phyloP scores from a whole-genome alignment of 2,329 filamentous ascomycete species.

The Thelonectria discophora region DNA sequence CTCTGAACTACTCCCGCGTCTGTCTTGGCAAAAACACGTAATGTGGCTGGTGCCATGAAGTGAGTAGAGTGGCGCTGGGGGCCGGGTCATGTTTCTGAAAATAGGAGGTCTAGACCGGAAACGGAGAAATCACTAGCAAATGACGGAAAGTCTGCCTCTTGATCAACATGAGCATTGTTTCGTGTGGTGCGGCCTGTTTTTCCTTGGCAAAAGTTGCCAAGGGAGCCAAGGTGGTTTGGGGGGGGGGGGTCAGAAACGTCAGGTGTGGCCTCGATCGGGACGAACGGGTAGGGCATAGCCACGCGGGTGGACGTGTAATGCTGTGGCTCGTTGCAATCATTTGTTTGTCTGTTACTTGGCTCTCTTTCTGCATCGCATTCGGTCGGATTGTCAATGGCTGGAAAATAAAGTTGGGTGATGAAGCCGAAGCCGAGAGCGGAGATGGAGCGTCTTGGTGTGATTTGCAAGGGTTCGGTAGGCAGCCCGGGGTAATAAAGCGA shows the following conservation, averaged over 20 bases:
- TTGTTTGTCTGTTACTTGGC: not conserved
- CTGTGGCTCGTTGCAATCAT: not conserved
- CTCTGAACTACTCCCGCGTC: not conserved
- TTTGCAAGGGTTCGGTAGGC: too few relatives aligned
- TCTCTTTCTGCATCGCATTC: not conserved
- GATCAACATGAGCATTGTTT: not conserved
- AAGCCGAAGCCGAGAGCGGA: too few relatives aligned
- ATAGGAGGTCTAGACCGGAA: not conserved
- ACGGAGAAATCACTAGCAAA: not conserved
- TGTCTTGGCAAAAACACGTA: not conserved
- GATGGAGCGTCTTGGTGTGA: too few relatives aligned
- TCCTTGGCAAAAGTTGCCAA: too few relatives aligned
- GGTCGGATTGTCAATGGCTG: not conserved
- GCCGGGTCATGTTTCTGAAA: not conserved
- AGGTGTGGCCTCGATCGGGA: not conserved
- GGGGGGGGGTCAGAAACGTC: not conserved
- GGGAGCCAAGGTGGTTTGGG: too few relatives aligned
- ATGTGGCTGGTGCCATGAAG: not conserved
- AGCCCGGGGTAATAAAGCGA: not conserved
- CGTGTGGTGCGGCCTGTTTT: not conserved
- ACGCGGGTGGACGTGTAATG: not conserved
- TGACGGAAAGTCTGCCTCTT: not conserved
- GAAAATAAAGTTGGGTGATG: not conserved
- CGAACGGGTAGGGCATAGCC: not conserved
- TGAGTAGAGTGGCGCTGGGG: not conserved